Conservation (phyloP, 768 basidiomycete genomes). For the Naganishia vaughanmartiniae region DNA sequence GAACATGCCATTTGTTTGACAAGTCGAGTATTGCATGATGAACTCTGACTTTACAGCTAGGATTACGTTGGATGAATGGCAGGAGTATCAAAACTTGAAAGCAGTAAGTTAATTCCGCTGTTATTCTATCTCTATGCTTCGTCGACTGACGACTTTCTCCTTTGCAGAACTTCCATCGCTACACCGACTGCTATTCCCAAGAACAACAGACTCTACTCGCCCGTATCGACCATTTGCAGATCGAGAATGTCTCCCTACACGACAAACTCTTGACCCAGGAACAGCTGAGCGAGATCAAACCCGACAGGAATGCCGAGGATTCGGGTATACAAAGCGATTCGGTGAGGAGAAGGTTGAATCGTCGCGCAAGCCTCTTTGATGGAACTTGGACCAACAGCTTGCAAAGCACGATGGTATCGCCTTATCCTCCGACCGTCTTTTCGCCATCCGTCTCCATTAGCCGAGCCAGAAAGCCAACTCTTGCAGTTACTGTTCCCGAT, state of each 20-base stretch:
- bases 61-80: constrained; percentile 20
- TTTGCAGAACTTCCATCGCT: constrained; percentile 16
- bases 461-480: constrained; percentile 6
- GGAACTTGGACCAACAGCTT: constrained; percentile 19
- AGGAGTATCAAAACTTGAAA: constrained; percentile 19
- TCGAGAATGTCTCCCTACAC: constrained; percentile 12
- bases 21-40: constrained; percentile 1
- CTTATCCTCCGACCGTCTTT: constrained; percentile 16
- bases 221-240: constrained; percentile 17
- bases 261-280: constrained; percentile 21
- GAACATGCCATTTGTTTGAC: neutral
- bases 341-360: neutral
- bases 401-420: constrained; percentile 21
- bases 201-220: constrained; percentile 21
- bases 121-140: neutral
- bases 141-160: neutral
- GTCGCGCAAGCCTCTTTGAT: constrained; percentile 11
- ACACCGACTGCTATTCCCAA: constrained; percentile 6
- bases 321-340: neutral
- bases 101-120: neutral
- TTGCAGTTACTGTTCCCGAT: constrained; percentile 1
- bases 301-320: neutral
- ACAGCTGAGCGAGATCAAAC: neutral
- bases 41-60: neutral
- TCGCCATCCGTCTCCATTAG: constrained; percentile 8